Evolutionary conservation across 2,329 filamentous ascomycete genomes (phyloP).

Genomic region (Colletotrichum caudatum): DNA sequence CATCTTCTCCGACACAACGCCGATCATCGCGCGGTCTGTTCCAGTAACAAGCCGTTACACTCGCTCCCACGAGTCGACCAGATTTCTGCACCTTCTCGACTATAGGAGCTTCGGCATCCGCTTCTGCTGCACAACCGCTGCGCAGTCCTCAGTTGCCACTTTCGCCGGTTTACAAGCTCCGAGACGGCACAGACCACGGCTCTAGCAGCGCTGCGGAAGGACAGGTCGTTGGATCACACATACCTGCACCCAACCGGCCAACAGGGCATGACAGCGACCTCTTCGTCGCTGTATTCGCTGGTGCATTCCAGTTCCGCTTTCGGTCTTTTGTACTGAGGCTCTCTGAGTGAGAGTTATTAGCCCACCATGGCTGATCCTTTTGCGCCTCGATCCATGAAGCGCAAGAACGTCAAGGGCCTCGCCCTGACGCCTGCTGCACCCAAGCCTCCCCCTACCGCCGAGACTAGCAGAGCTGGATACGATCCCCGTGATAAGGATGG

Average conservation of each 20-base stretch:
- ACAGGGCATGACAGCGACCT: slow-evolving; percentile 17
- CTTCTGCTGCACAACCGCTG: background rate
- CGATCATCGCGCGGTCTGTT: slow-evolving; percentile 17
- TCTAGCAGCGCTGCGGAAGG: background rate
- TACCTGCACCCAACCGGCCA: background rate
- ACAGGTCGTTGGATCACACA: background rate
- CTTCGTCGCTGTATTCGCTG: slow-evolving; percentile 21
- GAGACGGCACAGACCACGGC: background rate
- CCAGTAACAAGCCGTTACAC: background rate
- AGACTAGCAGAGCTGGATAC: slow-evolving; percentile 73
- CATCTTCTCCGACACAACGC: slow-evolving; percentile 17
- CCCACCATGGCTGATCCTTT: slow-evolving; percentile 71
- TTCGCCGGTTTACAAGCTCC: background rate
- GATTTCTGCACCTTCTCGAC: background rate
- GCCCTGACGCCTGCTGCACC: slow-evolving; percentile 84
- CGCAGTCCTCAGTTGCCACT: slow-evolving; percentile 2
- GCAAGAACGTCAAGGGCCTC: slow-evolving; percentile 98
- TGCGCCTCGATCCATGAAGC: slow-evolving; percentile 88
- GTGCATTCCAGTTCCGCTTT: slow-evolving; percentile 16
- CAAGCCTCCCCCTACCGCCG: slow-evolving; percentile 77
- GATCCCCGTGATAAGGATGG: slow-evolving; percentile 70
- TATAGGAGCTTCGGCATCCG: background rate
- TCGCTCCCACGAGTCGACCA: background rate
- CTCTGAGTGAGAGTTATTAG: background rate
- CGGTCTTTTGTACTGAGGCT: background rate